phyloP scores from a whole-genome alignment of 345 rosid species.

The Euphorbia lathyris region DNA sequence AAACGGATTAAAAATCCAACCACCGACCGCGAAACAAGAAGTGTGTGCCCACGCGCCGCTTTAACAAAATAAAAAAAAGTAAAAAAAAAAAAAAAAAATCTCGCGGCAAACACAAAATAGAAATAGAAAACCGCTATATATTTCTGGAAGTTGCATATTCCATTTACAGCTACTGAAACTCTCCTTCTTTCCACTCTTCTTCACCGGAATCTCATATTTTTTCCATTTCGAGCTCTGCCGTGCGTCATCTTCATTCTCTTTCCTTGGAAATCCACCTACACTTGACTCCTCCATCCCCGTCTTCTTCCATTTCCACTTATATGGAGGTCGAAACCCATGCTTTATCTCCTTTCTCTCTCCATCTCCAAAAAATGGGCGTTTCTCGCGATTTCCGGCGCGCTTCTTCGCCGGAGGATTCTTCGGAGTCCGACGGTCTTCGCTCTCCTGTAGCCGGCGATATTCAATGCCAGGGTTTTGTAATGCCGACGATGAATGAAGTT shows the following conservation, averaged over 20 bases:
- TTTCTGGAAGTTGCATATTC: not conserved
- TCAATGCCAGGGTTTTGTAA: not conserved
- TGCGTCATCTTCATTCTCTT: not conserved
- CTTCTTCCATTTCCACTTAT: not conserved
- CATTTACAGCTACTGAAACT: not conserved
- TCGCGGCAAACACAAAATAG: not conserved
- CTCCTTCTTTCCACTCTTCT: not conserved
- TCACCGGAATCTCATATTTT: not conserved
- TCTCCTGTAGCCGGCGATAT: not conserved
- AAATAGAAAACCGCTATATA: constrained; percentile 1
- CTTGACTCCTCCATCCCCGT: not conserved
- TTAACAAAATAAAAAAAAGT: not conserved
- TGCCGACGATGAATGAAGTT: not conserved
- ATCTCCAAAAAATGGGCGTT: constrained; percentile 20
- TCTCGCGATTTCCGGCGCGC: constrained; percentile 17
- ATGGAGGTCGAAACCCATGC: constrained; percentile 47
- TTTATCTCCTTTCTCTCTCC: constrained; percentile 32
- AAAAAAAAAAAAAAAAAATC: not conserved
- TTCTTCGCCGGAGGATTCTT: not conserved
- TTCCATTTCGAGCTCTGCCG: not conserved
- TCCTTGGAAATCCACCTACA: not conserved
- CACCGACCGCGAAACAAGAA: too few species aligned
- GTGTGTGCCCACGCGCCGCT: not conserved
- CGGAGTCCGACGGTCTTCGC: not conserved
- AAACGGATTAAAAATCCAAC: too few species aligned